Base-by-base conservation (phyloP, 495 filamentous ascomycete genomes). In the Xylaria sp. region DNA sequence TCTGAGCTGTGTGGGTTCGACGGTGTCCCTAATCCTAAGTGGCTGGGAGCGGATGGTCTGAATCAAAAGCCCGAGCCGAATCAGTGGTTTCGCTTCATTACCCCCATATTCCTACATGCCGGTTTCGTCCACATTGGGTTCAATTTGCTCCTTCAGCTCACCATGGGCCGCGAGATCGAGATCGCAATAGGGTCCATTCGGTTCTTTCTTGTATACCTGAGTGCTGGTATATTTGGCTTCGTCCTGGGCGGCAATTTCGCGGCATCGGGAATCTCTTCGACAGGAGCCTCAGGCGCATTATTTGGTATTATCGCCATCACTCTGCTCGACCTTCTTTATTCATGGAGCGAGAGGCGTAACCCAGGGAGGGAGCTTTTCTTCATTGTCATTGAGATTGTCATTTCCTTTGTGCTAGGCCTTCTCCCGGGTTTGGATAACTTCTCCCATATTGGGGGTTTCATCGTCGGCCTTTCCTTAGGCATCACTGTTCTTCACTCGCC, bases 401-500 rank as follows among this genome's bases (percentile, higher is more conserved):
- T 99, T 68, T 94, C 94, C 1, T 97, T 99, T 75, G 93, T 95
- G 5, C 88, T 99, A 15, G 96, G 96, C 43, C 88, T 99, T 24
- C 88, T 99, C 0, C 96, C 96, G 0, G 95, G 94, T 9, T 81
- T 99, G 53, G 96, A 99, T 83, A 99, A 99, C 80, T 99, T 99
- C 82, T 91, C 92, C 31, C 96, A 99, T 75, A 97, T 99, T 70
- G 96, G 96, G 43, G 96, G 96, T 11, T 98, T 99, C 77, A 81
- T 97, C 62, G 96, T 97, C 90, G 96, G 96, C 0, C 81, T 99
- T 19, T 91, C 91, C 6, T 87, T 98, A 31, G 96, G 96, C 6
- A 83, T 98, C 43, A 94, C 91, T 73, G 81, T 99, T 53, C 85
- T 98, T 75, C 93, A 92, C 73, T 97, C 96, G 8, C 96, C 96